A percentile compares a stretch with the other conserved stretches of the same genome.
Evolutionary conservation across 164 flowering plant genomes (phyloP).

Genomic region (Macadamia integrifolia): DNA sequence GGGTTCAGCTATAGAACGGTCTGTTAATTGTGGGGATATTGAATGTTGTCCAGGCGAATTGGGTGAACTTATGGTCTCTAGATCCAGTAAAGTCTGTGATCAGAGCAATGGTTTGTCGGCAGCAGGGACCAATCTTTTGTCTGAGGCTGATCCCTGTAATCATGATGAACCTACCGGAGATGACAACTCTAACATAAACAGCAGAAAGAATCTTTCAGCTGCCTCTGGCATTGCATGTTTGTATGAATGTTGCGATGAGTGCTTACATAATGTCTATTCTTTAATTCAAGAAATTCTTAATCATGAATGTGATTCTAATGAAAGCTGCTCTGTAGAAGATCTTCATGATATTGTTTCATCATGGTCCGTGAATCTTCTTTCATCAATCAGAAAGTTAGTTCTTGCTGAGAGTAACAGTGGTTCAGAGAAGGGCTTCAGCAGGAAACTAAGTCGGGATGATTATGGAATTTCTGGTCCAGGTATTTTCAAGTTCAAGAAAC

Average conservation of each 20-base stretch:
- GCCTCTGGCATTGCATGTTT: constrained; percentile 33
- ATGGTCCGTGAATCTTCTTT: constrained; percentile 53
- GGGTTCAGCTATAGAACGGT: constrained; percentile 25
- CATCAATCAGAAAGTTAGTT: constrained; percentile 38
- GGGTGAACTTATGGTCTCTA: constrained; percentile 6
- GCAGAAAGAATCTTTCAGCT: constrained; percentile 15
- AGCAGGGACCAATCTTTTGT: constrained; percentile 9
- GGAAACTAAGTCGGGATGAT: constrained; percentile 11
- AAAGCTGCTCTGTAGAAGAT: constrained; percentile 45
- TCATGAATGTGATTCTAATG: constrained; percentile 31
- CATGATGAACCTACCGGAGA: constrained; percentile 12
- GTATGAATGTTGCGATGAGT: constrained; percentile 59
- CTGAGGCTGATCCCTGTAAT: constrained; percentile 13
- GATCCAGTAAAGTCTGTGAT: constrained; percentile 8
- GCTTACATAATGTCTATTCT: constrained; percentile 38
- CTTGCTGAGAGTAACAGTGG: constrained; percentile 13
- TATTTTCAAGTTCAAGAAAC: constrained; percentile 1
- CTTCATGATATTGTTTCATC: constrained; percentile 68
- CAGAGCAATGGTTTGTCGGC: constrained; percentile 18
- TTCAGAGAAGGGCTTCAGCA: constrained; percentile 8
- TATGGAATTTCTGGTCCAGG: constrained; percentile 14
- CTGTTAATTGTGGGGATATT: constrained; percentile 16
- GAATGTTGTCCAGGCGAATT: constrained; percentile 9
- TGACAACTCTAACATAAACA: constrained; percentile 11
- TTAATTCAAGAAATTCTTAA: constrained; percentile 43